These are phyloP conservation scores for Naganishia vaughanmartiniae DNA, from an alignment of 768 basidiomycete species.

Conservation along the genomic window DNA sequence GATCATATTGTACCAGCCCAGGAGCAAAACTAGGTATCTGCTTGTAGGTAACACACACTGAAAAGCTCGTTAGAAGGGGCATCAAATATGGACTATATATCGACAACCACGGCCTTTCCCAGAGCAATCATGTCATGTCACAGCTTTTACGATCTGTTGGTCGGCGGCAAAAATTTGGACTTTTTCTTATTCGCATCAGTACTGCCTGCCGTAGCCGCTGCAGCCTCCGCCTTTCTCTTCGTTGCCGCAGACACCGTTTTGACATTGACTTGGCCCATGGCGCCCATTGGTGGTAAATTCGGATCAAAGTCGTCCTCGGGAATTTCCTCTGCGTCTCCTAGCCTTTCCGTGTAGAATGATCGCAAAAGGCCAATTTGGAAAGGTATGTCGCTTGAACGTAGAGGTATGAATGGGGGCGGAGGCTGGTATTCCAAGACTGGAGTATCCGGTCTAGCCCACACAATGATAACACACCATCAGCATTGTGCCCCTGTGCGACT, in stretches of 20 bases:
- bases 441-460: conserved; percentile 53
- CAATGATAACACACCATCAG: conserved; percentile 22
- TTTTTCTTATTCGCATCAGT: conserved; percentile 17
- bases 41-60: too few relatives aligned
- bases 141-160: neutral
- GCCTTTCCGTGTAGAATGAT: conserved; percentile 59
- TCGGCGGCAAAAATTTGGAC: conserved; percentile 14
- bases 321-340: conserved; percentile 29
- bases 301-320: conserved; percentile 45
- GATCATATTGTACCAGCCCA: too few relatives aligned
- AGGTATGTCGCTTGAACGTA: conserved; percentile 65
- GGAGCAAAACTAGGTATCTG: too few relatives aligned
- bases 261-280: conserved; percentile 43
- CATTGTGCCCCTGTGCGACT: neutral
- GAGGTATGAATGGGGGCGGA: conserved; percentile 73
- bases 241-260: conserved; percentile 20
- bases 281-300: conserved; percentile 39
- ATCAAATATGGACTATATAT: too few relatives aligned
- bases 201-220: neutral
- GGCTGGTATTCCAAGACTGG: conserved; percentile 75
- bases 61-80: too few relatives aligned
- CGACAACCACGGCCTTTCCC: too few relatives aligned
- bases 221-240: conserved; percentile 13
- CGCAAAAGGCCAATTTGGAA: conserved; percentile 82
- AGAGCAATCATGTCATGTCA: neutral